Percentiles rank a stretch among this genome's conserved stretches.
Evolutionary conservation across 164 flowering plant species (phyloP).

Genomic region (Platanus orientalis): DNA sequence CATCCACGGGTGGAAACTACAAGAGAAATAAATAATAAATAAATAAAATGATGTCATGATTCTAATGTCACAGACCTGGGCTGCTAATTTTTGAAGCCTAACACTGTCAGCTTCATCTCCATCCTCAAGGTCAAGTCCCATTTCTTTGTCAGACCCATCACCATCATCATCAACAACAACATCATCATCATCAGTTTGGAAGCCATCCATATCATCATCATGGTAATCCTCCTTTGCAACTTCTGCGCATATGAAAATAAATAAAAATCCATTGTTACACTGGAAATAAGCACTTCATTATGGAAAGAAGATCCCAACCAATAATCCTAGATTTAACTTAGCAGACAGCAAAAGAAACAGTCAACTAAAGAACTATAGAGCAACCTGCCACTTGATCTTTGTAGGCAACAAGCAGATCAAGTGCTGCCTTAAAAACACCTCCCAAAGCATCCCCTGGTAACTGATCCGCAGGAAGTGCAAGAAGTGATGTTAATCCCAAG

Average conservation of each 20-base stretch:
- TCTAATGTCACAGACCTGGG: constrained; percentile 49
- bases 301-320: background rate
- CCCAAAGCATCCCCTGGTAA: constrained; percentile 74
- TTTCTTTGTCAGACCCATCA: constrained; percentile 73
- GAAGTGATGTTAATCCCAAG: constrained; percentile 86
- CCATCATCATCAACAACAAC: constrained; percentile 82
- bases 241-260: constrained; percentile 35
- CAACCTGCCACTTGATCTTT: constrained; percentile 97
- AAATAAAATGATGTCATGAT: too few species aligned
- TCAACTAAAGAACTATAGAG: background rate
- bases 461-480: constrained; percentile 76
- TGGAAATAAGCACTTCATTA: background rate
- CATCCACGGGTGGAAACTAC: too few species aligned
- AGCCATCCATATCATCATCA: constrained; percentile 84
- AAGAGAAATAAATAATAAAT: too few species aligned
- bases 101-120: constrained; percentile 84
- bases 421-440: constrained; percentile 80
- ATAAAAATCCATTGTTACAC: background rate
- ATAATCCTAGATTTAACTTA: background rate
- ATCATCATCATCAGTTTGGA: constrained; percentile 79
- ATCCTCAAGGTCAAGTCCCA: constrained; percentile 84
- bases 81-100: constrained; percentile 73
- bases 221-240: constrained; percentile 68
- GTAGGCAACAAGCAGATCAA: constrained; percentile 86
- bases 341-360: background rate